These are phyloP conservation scores for Mortierella sp. DNA, from an alignment of 371 early-diverging fungal genomes.

Conservation along the genomic window DNA sequence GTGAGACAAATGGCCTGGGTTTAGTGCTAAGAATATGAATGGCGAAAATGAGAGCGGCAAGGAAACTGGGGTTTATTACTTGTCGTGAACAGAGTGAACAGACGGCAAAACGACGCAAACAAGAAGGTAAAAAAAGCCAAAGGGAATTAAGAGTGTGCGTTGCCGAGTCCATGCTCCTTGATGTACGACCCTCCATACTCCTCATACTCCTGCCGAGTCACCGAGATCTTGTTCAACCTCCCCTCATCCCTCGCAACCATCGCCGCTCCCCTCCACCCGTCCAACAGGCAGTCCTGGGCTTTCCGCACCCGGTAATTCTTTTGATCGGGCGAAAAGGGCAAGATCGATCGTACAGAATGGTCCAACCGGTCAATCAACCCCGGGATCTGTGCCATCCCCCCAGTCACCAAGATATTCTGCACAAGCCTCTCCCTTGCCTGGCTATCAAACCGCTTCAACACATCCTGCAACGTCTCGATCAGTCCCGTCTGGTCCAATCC, in stretches of 20 bases:
- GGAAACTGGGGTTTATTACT: background rate
- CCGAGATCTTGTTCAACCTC: constrained; percentile 59
- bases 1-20: constrained; percentile 1
- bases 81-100: background rate
- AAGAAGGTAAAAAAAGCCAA: background rate
- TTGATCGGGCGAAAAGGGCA: constrained; percentile 65
- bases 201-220: constrained; percentile 81
- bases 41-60: background rate
- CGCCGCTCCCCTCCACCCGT: constrained; percentile 92
- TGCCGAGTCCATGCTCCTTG: constrained; percentile 85
- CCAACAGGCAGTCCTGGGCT: constrained; percentile 80
- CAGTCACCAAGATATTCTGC: constrained; percentile 85
- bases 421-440: constrained; percentile 57
- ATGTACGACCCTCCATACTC: constrained; percentile 89
- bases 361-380: constrained; percentile 76
- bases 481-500: constrained; percentile 93
- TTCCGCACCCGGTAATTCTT: constrained; percentile 68
- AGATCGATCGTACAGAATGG: constrained; percentile 69
- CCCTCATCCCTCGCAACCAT: constrained; percentile 62
- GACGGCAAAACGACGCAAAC: background rate
- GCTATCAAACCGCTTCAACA: constrained; percentile 72
- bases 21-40: background rate
- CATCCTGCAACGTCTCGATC: constrained; percentile 78
- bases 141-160: constrained; percentile 38
- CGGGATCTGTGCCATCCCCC: constrained; percentile 77